Evolutionary conservation across 2,329 filamentous ascomycete genomes (phyloP), one percentile per base, ranked within the genome.

Genomic region (Trichophyton simii): DNA sequence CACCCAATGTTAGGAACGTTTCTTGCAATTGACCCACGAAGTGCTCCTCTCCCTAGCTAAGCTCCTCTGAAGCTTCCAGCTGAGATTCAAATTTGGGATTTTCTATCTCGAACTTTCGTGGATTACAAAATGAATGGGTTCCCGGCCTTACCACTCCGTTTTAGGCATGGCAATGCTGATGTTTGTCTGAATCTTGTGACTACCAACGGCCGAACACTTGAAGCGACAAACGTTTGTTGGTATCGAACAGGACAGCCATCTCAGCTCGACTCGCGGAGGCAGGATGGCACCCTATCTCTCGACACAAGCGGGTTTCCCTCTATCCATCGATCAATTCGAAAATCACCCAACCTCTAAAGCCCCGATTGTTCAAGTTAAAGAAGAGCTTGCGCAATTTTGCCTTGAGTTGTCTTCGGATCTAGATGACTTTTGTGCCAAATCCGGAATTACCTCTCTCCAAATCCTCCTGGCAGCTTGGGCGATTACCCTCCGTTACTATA

Each of bases 381-480:
- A 58, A 25, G 22, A 41, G 42, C 15, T n/a, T 18, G 34, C 55
- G 5, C 55, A 58, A 42, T 42, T 58, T 25, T 31, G 22, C 20
- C 25, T 58, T 8, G 13, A 58, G 55, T 15, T 58, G 42, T 44
- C 55, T 3, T 4, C 55, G 1, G 55, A 58, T 22, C 41, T 58
- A 7, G 55, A 58, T 25, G 41, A 44, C 13, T 58, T 58, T 11
- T 44, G 55, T 31, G 41, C 34, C 20, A 58, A 41, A 42, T 44
- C 34, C 15, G 41, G 41, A 44, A 58, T 58, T 38, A 58, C 55
- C n/a, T 44, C 55, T 15, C 36, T 42, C 15, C 20, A 58, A 28
- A 58, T 58, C 22, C 55, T 58, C 18, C 55, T 58, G 2, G n/a
- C 20, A 22, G 55, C 36, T 9, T 58, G 55, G 55, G 55, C 55